A percentile compares a stretch with the other conserved stretches of the same genome.
These are phyloP conservation scores for Aspergillus sclerotiicarbonarius DNA, from an alignment of 495 filamentous ascomycete genomes.

Conservation along the genomic window DNA sequence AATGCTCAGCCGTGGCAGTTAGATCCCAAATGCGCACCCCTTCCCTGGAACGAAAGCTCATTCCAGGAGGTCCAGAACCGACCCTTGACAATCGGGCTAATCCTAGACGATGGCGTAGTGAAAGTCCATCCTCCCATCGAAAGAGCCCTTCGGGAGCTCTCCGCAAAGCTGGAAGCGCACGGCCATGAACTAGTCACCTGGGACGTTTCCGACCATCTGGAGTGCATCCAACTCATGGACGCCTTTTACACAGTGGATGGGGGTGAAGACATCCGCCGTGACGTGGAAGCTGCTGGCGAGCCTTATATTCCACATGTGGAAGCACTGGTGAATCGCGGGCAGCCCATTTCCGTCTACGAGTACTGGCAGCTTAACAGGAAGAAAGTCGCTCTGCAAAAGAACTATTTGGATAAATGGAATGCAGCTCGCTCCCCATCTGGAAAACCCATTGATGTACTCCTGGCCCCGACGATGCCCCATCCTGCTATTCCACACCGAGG, in stretches of 20 bases:
- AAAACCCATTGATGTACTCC: constrained; percentile 59
- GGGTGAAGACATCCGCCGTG: constrained; percentile 52
- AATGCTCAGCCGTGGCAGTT: constrained; percentile 40
- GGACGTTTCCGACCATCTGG: constrained; percentile 40
- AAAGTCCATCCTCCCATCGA: constrained; percentile 48
- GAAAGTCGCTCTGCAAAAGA: constrained; percentile 50
- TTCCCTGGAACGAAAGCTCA: constrained; percentile 43
- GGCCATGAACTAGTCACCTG: constrained; percentile 52
- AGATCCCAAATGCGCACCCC: constrained; percentile 47
- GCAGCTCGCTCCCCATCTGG: constrained; percentile 42
- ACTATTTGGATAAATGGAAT: constrained; percentile 58
- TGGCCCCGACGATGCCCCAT: constrained; percentile 53
- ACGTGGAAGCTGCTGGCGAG: constrained; percentile 47
- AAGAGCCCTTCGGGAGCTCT: constrained; percentile 39
- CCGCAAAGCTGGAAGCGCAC: constrained; percentile 29
- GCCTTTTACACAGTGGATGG: constrained; percentile 54
- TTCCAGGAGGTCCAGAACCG: constrained; percentile 40
- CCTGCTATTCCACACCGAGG: constrained; percentile 46
- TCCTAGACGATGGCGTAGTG: constrained; percentile 51
- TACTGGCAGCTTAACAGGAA: constrained; percentile 58
- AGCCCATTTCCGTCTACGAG: constrained; percentile 52
- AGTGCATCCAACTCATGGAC: constrained; percentile 50
- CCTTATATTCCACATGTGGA: constrained; percentile 55
- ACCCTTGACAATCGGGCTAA: constrained; percentile 46
- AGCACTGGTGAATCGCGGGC: constrained; percentile 42